Percentiles rank a stretch among this genome's conserved stretches.
phyloP scores from a whole-genome alignment of 768 basidiomycete species.

The Tubosaeta sp. region DNA sequence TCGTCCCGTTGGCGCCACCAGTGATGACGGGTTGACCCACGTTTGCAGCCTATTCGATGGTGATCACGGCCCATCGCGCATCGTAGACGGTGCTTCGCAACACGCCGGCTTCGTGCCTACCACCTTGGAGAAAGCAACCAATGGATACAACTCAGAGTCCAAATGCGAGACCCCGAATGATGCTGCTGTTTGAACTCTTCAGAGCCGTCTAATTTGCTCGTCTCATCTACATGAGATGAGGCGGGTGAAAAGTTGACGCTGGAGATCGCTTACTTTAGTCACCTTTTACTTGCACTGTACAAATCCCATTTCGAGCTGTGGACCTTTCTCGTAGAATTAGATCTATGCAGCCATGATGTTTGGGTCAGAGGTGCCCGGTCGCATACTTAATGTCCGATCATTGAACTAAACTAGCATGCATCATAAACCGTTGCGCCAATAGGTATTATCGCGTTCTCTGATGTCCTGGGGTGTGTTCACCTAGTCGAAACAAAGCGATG shows the following conservation, averaged over 20 bases:
- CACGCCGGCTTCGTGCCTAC: background rate
- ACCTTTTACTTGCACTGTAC: background rate
- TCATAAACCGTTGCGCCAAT: constrained; percentile 10
- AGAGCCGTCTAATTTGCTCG: background rate
- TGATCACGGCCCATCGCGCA: background rate
- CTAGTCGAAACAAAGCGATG: background rate
- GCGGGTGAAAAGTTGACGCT: background rate
- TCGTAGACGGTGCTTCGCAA: background rate
- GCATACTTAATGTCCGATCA: too few relatives aligned
- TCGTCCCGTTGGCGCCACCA: background rate
- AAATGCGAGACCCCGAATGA: background rate
- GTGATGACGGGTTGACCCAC: background rate
- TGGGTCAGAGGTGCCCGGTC: too few relatives aligned
- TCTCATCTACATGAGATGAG: too few relatives aligned
- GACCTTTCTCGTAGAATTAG: too few relatives aligned
- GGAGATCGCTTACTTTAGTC: background rate
- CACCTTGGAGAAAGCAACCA: background rate
- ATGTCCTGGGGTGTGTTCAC: background rate
- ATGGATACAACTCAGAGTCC: background rate
- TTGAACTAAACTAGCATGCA: too few relatives aligned
- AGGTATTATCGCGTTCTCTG: constrained; percentile 25
- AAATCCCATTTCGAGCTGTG: background rate
- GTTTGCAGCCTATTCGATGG: constrained; percentile 13
- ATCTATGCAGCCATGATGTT: too few relatives aligned
- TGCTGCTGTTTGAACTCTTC: background rate